Conservation (phyloP, 805 yeast genomes). For the Jamesozyma jinghongensis region DNA sequence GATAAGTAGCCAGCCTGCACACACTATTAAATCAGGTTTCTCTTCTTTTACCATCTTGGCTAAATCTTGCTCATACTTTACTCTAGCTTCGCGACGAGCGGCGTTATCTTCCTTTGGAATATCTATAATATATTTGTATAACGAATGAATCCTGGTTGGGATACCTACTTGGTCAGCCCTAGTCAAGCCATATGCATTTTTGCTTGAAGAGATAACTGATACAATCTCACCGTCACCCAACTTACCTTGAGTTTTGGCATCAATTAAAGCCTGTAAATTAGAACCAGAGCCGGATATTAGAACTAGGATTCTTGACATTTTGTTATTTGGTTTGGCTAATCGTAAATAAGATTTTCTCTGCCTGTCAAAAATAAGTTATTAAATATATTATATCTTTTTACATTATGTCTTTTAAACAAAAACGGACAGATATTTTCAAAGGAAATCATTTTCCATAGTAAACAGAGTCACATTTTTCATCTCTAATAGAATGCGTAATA, state of each 20-base stretch:
- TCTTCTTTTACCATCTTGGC: constrained; percentile 55
- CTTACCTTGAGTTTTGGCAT: constrained; percentile 41
- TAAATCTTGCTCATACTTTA: constrained; percentile 66
- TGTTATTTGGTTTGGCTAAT: not conserved
- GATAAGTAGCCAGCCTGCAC: constrained; percentile 98
- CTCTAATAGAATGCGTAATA: too few species aligned
- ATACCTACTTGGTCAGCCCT: constrained; percentile 67
- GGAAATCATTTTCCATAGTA: too few species aligned
- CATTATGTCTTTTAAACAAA: too few species aligned
- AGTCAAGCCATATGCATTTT: constrained; percentile 77
- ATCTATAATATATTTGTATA: constrained; percentile 65
- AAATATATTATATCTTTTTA: too few species aligned
- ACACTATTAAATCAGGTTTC: constrained; percentile 79
- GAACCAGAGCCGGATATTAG: constrained; percentile 93
- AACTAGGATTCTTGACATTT: constrained; percentile 38
- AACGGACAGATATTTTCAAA: not conserved
- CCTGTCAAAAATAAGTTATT: too few species aligned
- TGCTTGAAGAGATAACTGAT: constrained; percentile 76
- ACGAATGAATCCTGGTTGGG: constrained; percentile 61
- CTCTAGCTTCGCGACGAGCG: constrained; percentile 53
- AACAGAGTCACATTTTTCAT: too few species aligned
- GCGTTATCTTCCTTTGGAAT: constrained; percentile 59
- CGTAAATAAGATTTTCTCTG: too few species aligned
- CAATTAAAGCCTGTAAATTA: constrained; percentile 90
- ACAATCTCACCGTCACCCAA: constrained; percentile 46